phyloP scores from a whole-genome alignment of 2,329 filamentous ascomycete species.

The Apiospora hydei region DNA sequence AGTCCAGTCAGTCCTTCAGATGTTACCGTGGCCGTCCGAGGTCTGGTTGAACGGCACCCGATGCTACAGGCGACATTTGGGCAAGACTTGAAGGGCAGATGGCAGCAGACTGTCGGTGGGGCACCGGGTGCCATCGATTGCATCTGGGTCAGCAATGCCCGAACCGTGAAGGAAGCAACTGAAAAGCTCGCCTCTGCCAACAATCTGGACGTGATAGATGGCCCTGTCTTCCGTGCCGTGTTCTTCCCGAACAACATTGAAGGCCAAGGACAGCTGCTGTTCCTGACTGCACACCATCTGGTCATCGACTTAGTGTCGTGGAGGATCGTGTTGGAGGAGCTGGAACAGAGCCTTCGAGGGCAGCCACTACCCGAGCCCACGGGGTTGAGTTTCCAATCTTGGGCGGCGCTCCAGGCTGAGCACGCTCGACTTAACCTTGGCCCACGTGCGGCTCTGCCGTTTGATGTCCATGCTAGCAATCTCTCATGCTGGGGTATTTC shows the following conservation, averaged over 20 bases:
- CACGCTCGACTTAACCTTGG: conserved; percentile 7
- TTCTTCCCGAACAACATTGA: conserved; percentile 53
- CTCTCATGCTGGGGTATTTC: conserved; percentile 26
- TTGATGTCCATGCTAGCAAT: conserved; percentile 28
- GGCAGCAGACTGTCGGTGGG: conserved; percentile 47
- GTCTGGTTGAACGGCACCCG: conserved; percentile 56
- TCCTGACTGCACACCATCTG: conserved; percentile 59
- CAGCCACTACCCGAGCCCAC: not conserved
- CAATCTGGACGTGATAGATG: conserved; percentile 54
- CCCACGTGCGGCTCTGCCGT: conserved; percentile 37
- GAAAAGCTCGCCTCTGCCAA: conserved; percentile 45
- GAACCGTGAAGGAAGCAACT: conserved; percentile 49
- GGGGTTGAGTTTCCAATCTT: conserved; percentile 27
- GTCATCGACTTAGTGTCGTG: conserved; percentile 60
- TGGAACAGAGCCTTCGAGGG: conserved; percentile 50
- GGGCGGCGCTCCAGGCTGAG: conserved; percentile 48
- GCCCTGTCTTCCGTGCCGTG: conserved; percentile 58
- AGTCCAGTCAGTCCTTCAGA: conserved; percentile 50
- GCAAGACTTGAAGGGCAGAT: conserved; percentile 53
- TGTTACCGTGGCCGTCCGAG: conserved; percentile 56
- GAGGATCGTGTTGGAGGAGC: conserved; percentile 56
- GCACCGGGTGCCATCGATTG: conserved; percentile 54
- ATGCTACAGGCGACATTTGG: conserved; percentile 48
- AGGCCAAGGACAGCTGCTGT: conserved; percentile 49
- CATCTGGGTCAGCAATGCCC: conserved; percentile 47